phyloP scores from a whole-genome alignment of 305 asterid genomes.

The Withania somnifera region DNA sequence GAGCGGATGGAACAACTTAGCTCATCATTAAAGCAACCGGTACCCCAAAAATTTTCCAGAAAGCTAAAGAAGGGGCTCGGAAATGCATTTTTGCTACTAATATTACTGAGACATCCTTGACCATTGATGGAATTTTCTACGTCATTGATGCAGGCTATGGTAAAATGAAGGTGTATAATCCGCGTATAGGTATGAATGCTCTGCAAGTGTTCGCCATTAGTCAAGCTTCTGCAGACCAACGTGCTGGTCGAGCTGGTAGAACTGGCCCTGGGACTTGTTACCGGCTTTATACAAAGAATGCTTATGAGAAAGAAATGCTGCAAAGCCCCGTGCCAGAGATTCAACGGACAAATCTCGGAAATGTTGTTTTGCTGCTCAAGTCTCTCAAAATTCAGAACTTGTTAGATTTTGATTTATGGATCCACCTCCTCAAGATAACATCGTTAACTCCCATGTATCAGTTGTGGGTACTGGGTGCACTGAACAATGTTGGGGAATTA shows the following conservation, averaged over 20 bases:
- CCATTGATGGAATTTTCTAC: conserved; percentile 76
- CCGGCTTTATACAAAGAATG: conserved; percentile 70
- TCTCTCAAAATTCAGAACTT: conserved; percentile 69
- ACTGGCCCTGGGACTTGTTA: conserved; percentile 98
- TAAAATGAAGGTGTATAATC: conserved; percentile 84
- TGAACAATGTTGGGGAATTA: conserved; percentile 61
- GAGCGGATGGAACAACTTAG: conserved; percentile 79
- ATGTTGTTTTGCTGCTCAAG: conserved; percentile 77
- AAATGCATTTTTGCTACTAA: conserved; percentile 92
- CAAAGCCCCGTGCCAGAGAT: conserved; percentile 83
- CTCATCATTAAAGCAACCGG: conserved; percentile 53
- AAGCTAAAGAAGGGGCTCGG: conserved; percentile 83
- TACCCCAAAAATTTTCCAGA: conserved; percentile 74
- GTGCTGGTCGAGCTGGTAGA: conserved; percentile 98
- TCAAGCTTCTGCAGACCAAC: conserved; percentile 93
- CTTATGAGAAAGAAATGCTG: conserved; percentile 77
- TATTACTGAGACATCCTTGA: conserved; percentile 88
- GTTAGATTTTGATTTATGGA: conserved; percentile 87
- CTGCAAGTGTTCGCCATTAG: conserved; percentile 91
- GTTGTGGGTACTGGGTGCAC: conserved; percentile 86
- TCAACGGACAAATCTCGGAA: conserved; percentile 81
- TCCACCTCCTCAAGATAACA: conserved; percentile 85
- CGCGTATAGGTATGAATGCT: conserved; percentile 98
- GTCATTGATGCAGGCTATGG: conserved; percentile 87
- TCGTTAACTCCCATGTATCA: conserved; percentile 87